Percentiles rank a stretch among this genome's conserved stretches.
Conservation (phyloP, 2,329 filamentous ascomycete genomes). For the Cladophialophora immunda region DNA sequence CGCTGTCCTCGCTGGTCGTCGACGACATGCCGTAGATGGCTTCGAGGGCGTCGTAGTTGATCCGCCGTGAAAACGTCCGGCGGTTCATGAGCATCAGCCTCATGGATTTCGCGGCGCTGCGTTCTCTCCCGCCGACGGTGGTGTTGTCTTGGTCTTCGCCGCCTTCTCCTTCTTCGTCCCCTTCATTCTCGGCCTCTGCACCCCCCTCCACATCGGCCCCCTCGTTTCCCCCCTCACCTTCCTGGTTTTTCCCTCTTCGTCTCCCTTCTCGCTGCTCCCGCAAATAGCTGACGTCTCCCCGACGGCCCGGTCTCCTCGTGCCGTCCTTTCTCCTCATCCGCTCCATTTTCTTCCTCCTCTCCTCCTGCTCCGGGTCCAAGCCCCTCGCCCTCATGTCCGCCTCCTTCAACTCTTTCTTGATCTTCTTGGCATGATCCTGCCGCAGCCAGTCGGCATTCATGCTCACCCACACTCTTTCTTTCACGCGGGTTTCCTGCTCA, state of each 20-base stretch:
- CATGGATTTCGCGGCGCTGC: conserved; percentile 37
- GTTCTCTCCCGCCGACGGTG: conserved; percentile 16
- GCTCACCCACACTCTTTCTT: conserved; percentile 93
- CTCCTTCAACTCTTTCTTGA: conserved; percentile 73
- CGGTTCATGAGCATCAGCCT: conserved; percentile 40
- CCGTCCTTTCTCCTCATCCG: conserved; percentile 57
- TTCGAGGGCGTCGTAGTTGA: conserved; percentile 39
- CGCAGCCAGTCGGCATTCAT: conserved; percentile 95
- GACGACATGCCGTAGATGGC: conserved; percentile 35
- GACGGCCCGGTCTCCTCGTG: conserved; percentile 53
- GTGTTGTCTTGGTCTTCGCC: conserved; percentile 17
- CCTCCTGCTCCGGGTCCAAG: conserved; percentile 42
- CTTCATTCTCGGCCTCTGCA: conserved; percentile 9
- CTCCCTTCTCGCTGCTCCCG: conserved; percentile 53
- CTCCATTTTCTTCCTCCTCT: conserved; percentile 41
- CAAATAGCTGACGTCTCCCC: conserved; percentile 58
- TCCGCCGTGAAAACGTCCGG: conserved; percentile 37
- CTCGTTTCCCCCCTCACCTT: conserved; percentile 6
- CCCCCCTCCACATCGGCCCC: conserved; percentile 17
- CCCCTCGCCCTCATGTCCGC: conserved; percentile 54
- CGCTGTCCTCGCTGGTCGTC: conserved; percentile 26
- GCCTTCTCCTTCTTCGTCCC: conserved; percentile 12
- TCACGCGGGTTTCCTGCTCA: conserved; percentile 77
- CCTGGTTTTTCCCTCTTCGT: conserved; percentile 5
- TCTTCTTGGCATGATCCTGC: conserved; percentile 81